These are phyloP conservation scores for Adansonia madagascariensis DNA, from an alignment of 441 rosid species.

Conservation along the genomic window DNA sequence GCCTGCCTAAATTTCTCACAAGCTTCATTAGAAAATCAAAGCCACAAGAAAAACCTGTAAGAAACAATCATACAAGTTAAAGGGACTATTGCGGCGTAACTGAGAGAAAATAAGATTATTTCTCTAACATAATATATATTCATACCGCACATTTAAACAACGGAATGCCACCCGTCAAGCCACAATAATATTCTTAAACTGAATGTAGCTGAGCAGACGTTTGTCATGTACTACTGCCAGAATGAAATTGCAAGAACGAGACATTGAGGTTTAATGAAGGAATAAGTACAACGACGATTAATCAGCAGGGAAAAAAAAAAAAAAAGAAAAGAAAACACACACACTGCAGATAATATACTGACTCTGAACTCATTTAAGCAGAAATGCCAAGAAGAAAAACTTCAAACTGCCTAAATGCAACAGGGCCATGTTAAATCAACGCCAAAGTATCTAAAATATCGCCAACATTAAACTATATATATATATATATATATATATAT, in stretches of 20 bases:
- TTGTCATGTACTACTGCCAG: conserved; percentile 51
- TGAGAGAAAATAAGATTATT: neutral
- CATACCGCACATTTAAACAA: conserved; percentile 64
- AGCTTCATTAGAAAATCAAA: conserved; percentile 56
- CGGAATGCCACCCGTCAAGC: conserved; percentile 67
- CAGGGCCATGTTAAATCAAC: neutral
- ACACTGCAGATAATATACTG: neutral
- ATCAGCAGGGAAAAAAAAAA: neutral
- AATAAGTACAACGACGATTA: neutral
- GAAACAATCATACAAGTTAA: conserved; percentile 11
- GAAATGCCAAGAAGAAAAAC: neutral
- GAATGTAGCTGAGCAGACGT: conserved; percentile 68
- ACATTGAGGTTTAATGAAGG: neutral
- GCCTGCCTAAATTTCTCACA: conserved; percentile 45
- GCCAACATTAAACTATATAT: neutral
- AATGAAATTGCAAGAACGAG: conserved; percentile 1
- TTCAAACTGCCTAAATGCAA: neutral
- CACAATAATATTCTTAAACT: conserved; percentile 45
- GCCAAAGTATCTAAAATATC: neutral
- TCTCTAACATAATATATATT: neutral
- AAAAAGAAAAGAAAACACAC: neutral
- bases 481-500: neutral
- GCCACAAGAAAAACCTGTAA: conserved; percentile 58
- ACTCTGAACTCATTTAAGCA: conserved; percentile 3
- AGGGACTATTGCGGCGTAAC: neutral